Conservation (phyloP, 164 flowering plant genomes). For the Berberis thunbergii region DNA sequence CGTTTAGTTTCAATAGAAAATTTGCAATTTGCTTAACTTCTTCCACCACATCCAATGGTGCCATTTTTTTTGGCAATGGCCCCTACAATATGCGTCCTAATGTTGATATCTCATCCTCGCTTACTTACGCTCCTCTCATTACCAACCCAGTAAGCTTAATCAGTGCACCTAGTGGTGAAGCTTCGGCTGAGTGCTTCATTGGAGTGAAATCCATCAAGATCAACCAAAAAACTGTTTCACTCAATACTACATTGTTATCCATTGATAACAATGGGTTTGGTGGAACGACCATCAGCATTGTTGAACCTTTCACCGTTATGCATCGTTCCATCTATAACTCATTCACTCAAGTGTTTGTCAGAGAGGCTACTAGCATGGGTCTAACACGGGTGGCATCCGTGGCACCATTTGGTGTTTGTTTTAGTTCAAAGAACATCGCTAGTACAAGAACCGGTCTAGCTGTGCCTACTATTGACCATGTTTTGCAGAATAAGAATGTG, state of each 20-base stretch:
- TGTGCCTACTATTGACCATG: no score
- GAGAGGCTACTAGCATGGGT: no score
- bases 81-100: constrained; percentile 20
- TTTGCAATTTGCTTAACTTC: constrained; percentile 28
- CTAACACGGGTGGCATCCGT: no score
- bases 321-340: constrained; percentile 34
- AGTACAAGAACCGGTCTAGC: no score
- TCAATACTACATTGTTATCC: constrained; percentile 17
- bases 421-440: no score
- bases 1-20: constrained; percentile 15
- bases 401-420: no score
- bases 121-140: constrained; percentile 31
- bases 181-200: constrained; percentile 29
- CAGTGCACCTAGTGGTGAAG: neutral
- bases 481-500: no score
- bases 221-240: constrained; percentile 1
- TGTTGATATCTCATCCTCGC: constrained; percentile 6
- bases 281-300: constrained; percentile 42
- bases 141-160: constrained; percentile 10
- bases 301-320: constrained; percentile 34
- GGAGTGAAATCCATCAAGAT: constrained; percentile 23
- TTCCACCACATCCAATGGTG: constrained; percentile 10
- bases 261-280: constrained; percentile 22
- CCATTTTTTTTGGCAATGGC: constrained; percentile 25
- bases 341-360: constrained; percentile 16